These are phyloP conservation scores for Castanospermum australe DNA, from an alignment of 306 rosid genomes.

Conservation along the genomic window DNA sequence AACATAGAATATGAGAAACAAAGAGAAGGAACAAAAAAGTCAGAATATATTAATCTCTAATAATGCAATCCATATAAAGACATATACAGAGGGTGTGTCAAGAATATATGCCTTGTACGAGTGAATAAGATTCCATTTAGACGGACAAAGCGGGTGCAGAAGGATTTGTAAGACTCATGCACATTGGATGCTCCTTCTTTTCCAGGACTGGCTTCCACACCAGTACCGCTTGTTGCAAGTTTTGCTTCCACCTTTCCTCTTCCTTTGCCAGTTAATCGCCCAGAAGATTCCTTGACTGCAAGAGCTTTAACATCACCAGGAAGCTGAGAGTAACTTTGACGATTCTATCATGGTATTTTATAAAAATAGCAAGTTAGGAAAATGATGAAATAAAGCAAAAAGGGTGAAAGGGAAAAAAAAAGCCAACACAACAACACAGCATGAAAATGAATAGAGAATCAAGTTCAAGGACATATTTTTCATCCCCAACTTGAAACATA, in stretches of 20 bases:
- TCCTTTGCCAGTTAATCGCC: slow-evolving; percentile 55
- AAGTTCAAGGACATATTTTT: slow-evolving; percentile 1
- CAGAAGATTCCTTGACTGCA: slow-evolving; percentile 57
- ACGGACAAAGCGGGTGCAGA: slow-evolving; percentile 79
- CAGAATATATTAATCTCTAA: background rate
- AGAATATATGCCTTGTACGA: slow-evolving; percentile 68
- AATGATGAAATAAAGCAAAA: background rate
- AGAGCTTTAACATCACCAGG: slow-evolving; percentile 59
- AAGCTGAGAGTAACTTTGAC: slow-evolving; percentile 76
- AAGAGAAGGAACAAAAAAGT: slow-evolving; percentile 12
- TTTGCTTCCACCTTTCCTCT: slow-evolving; percentile 65
- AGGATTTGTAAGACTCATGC: slow-evolving; percentile 56
- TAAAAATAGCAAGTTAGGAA: slow-evolving; percentile 15
- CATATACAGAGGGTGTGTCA: background rate
- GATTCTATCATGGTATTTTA: slow-evolving; percentile 61
- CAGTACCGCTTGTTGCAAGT: slow-evolving; percentile 43
- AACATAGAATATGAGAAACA: slow-evolving; percentile 7
- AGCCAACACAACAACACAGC: background rate
- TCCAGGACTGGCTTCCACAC: slow-evolving; percentile 36
- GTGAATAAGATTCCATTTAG: slow-evolving; percentile 93
- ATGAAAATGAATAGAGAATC: slow-evolving; percentile 4
- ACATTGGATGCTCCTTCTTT: slow-evolving; percentile 51
- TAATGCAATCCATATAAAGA: background rate
- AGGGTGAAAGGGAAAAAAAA: background rate
- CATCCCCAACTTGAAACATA: background rate